Conservation (phyloP, 2,329 filamentous ascomycete genomes). For the Magnaporthiopsis poae region DNA sequence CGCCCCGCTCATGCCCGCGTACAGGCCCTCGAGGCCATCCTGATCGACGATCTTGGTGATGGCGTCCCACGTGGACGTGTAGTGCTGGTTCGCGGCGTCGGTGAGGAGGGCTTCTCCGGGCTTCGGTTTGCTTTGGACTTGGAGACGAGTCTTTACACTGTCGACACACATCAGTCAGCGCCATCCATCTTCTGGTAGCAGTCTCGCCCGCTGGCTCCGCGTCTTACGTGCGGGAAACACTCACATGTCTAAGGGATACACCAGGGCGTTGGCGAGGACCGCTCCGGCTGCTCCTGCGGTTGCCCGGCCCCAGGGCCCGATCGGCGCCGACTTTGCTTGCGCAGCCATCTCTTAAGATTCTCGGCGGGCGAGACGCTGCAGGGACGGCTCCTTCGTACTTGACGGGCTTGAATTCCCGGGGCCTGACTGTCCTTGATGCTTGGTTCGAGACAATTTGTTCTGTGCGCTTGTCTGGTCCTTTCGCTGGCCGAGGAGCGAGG, state of each 20-base stretch:
- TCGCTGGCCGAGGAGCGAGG: neutral
- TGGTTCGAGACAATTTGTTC: neutral
- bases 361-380: neutral
- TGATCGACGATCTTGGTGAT: constrained; percentile 71
- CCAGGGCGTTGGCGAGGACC: constrained; percentile 85
- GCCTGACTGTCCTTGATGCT: neutral
- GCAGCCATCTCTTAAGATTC: constrained; percentile 34
- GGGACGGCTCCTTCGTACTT: neutral
- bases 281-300: constrained; percentile 87
- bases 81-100: constrained; percentile 55
- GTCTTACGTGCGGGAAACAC: constrained; percentile 22
- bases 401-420: neutral
- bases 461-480: neutral
- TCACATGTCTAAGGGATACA: constrained; percentile 95
- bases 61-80: constrained; percentile 79
- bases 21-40: constrained; percentile 75
- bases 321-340: constrained; percentile 54
- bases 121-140: constrained; percentile 75
- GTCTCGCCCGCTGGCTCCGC: too few species aligned
- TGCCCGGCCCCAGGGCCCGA: constrained; percentile 88
- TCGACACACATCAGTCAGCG: neutral
- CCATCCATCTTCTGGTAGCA: neutral
- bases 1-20: constrained; percentile 77
- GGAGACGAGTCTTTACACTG: constrained; percentile 90
- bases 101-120: constrained; percentile 33